These are phyloP conservation scores for Trametes cingulata DNA, from an alignment of 768 basidiomycete genomes.

Conservation along the genomic window DNA sequence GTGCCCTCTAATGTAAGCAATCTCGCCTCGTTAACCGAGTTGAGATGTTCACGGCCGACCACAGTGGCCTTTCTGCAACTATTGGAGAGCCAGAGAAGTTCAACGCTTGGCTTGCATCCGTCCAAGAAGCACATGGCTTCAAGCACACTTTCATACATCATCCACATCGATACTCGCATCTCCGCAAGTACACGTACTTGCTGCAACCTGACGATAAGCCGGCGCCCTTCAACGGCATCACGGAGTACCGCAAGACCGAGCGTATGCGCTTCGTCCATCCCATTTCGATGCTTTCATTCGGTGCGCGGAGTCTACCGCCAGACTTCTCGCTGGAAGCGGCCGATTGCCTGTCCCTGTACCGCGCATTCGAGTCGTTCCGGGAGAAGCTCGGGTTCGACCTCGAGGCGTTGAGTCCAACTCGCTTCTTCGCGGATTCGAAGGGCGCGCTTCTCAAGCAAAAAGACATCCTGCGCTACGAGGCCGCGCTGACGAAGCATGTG, in stretches of 20 bases:
- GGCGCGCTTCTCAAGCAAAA: slow-evolving; percentile 50
- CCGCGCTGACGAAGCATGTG: slow-evolving; percentile 48
- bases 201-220: slow-evolving; percentile 31
- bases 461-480: slow-evolving; percentile 63
- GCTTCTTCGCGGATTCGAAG: slow-evolving; percentile 42
- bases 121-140: slow-evolving; percentile 61
- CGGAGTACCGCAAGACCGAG: slow-evolving; percentile 37
- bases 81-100: slow-evolving; percentile 66
- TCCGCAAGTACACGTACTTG: slow-evolving; percentile 65
- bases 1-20: slow-evolving; percentile 66
- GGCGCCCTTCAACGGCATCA: slow-evolving; percentile 40
- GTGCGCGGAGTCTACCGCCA: slow-evolving; percentile 49
- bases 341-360: slow-evolving; percentile 56
- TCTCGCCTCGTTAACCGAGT: background rate
- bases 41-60: background rate
- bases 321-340: slow-evolving; percentile 65
- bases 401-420: slow-evolving; percentile 41
- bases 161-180: slow-evolving; percentile 70
- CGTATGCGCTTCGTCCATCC: slow-evolving; percentile 64
- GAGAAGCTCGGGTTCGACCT: slow-evolving; percentile 28
- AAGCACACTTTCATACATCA: slow-evolving; percentile 61
- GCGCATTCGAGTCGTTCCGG: slow-evolving; percentile 38
- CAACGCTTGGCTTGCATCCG: slow-evolving; percentile 62
- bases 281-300: slow-evolving; percentile 57
- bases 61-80: slow-evolving; percentile 70